A percentile compares a stretch with the other conserved stretches of the same genome.
These are phyloP conservation scores for Tolypocladium sp. DNA, from an alignment of 2,329 filamentous ascomycete genomes.

Conservation along the genomic window DNA sequence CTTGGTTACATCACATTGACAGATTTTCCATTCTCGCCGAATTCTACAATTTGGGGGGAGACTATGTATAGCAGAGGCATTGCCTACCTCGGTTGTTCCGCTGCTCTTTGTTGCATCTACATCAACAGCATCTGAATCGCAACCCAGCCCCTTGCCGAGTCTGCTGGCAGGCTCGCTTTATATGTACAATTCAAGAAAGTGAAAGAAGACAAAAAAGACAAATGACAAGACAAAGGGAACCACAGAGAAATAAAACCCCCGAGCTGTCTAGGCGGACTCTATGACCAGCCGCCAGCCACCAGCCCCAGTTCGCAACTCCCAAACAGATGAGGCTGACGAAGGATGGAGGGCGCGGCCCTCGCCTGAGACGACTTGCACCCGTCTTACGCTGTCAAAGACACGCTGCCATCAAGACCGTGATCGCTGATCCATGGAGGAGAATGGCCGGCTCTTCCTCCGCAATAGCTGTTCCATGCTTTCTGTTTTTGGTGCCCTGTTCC, in stretches of 20 bases:
- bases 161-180: constrained; percentile 24
- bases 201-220: constrained; percentile 11
- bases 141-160: constrained; percentile 9
- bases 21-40: neutral
- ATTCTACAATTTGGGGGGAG: constrained; percentile 21
- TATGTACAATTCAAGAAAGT: constrained; percentile 23
- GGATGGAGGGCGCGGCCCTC: neutral
- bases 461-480: constrained; percentile 13
- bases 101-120: constrained; percentile 10
- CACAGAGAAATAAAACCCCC: constrained; percentile 12
- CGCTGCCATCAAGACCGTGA: neutral
- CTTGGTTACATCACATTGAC: neutral
- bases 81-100: constrained; percentile 14
- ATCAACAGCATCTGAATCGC: constrained; percentile 3
- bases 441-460: constrained; percentile 11
- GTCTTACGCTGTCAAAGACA: neutral
- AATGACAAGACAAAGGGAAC: constrained; percentile 20
- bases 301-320: constrained; percentile 1
- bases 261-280: neutral
- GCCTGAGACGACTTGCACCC: neutral
- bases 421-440: constrained; percentile 11
- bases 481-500: constrained; percentile 8
- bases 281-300: constrained; percentile 3
- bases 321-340: neutral
- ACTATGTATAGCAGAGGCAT: constrained; percentile 20